These are phyloP conservation scores for Echria macrotheca DNA, from an alignment of 495 filamentous ascomycete species.

Conservation along the genomic window DNA sequence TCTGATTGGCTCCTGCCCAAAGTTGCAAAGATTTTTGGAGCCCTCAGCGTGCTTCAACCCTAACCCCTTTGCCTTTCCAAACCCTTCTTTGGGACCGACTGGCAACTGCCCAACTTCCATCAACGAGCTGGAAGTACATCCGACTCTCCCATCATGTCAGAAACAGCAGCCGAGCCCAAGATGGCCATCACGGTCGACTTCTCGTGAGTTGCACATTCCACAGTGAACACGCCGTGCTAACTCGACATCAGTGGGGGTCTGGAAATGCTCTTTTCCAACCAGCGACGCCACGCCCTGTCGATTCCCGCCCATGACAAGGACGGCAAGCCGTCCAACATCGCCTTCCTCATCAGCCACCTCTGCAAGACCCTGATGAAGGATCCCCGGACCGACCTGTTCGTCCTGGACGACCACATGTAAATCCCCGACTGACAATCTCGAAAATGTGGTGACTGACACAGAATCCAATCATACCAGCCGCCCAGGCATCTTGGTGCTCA, in stretches of 20 bases:
- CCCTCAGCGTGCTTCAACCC: too few species aligned
- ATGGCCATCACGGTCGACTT: constrained; percentile 35
- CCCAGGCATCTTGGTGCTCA: constrained; percentile 92
- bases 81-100: too few species aligned
- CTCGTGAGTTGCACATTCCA: constrained; percentile 20
- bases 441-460: neutral
- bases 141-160: too few species aligned
- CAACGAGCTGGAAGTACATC: too few species aligned
- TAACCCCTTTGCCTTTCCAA: too few species aligned
- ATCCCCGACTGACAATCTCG: constrained; percentile 24
- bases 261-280: constrained; percentile 88
- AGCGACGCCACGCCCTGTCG: constrained; percentile 62
- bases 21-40: constrained; percentile 6
- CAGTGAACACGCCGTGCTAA: neutral
- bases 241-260: constrained; percentile 66
- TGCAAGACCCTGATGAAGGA: constrained; percentile 82
- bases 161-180: constrained; percentile 5
- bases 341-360: constrained; percentile 74
- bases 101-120: too few species aligned
- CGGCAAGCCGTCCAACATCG: constrained; percentile 59
- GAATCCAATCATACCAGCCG: constrained; percentile 50
- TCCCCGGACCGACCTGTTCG: constrained; percentile 79
- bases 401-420: constrained; percentile 83
- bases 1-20: constrained; percentile 8
- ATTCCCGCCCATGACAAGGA: constrained; percentile 58